Percentiles rank a stretch among this genome's conserved stretches.
Conservation (phyloP, 2,329 filamentous ascomycete species). For the Malbranchea cinnamomea region DNA sequence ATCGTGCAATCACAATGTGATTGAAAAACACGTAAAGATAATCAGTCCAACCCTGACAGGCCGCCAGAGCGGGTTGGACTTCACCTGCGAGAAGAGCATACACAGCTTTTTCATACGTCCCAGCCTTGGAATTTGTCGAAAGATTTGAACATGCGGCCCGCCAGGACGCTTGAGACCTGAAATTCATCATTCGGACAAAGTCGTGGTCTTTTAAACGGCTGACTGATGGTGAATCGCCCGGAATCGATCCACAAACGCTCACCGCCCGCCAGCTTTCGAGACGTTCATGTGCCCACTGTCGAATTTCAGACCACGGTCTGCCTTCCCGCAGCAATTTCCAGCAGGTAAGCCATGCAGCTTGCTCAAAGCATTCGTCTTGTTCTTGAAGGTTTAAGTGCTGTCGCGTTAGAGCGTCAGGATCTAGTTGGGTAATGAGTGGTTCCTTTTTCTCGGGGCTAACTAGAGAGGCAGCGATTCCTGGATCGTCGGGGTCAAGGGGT, state of each 20-base stretch:
- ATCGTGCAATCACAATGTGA: slow-evolving; percentile 63
- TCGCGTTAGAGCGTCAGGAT: slow-evolving; percentile 76
- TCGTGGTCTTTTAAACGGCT: slow-evolving; percentile 20
- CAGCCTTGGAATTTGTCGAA: slow-evolving; percentile 48
- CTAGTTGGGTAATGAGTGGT: slow-evolving; percentile 68
- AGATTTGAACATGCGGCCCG: slow-evolving; percentile 25
- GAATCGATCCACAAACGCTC: slow-evolving; percentile 51
- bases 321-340: slow-evolving; percentile 85
- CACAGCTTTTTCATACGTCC: slow-evolving; percentile 73
- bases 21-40: slow-evolving; percentile 79
- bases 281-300: slow-evolving; percentile 72
- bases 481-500: slow-evolving; percentile 47
- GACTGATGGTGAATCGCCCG: slow-evolving; percentile 16
- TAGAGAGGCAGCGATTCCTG: slow-evolving; percentile 41
- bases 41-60: slow-evolving; percentile 73
- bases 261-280: slow-evolving; percentile 83
- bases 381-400: slow-evolving; percentile 63
- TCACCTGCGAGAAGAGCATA: slow-evolving; percentile 86
- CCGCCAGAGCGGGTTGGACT: slow-evolving; percentile 57
- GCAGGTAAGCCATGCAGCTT: slow-evolving; percentile 82
- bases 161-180: slow-evolving; percentile 24
- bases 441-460: slow-evolving; percentile 44
- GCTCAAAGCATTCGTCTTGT: slow-evolving; percentile 77
- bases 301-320: slow-evolving; percentile 56
- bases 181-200: slow-evolving; percentile 29